Percentiles rank a stretch among this genome's conserved stretches.
These are phyloP conservation scores for Nakaseomyces nivariensis DNA, from an alignment of 1,139 yeast genomes.

Conservation along the genomic window DNA sequence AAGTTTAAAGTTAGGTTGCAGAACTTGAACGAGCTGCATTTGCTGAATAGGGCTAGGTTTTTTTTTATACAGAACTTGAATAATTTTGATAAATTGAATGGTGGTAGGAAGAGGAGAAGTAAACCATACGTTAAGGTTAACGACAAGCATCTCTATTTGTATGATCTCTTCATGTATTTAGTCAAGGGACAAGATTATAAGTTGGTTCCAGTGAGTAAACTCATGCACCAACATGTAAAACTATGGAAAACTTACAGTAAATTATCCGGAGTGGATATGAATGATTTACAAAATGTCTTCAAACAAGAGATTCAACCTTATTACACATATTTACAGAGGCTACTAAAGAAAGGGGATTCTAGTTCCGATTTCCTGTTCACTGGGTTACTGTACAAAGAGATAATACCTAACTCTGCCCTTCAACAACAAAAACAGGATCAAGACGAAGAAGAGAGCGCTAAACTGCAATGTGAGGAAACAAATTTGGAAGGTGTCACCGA, in stretches of 20 bases:
- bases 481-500: background rate
- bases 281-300: background rate
- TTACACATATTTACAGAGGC: background rate
- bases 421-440: conserved; percentile 5
- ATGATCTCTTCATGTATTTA: conserved; percentile 46
- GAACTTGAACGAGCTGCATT: conserved; percentile 50
- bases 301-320: background rate
- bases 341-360: background rate
- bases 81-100: conserved; percentile 44
- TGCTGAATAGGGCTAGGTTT: conserved; percentile 50
- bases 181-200: conserved; percentile 12
- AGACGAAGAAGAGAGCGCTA: background rate
- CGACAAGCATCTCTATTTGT: conserved; percentile 34
- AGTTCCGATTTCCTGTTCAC: background rate
- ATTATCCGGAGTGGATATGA: conserved; percentile 1
- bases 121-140: background rate
- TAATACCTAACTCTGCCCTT: conserved; percentile 8
- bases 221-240: background rate
- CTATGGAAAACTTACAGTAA: background rate
- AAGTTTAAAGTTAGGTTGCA: conserved; percentile 59
- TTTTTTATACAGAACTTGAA: conserved; percentile 52
- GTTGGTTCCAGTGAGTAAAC: background rate
- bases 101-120: conserved; percentile 8
- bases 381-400: background rate
- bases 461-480: background rate